Percentiles rank a stretch among this genome's conserved stretches.
These are phyloP conservation scores for Andrographis paniculata DNA, from an alignment of 305 asterid genomes.

Conservation along the genomic window DNA sequence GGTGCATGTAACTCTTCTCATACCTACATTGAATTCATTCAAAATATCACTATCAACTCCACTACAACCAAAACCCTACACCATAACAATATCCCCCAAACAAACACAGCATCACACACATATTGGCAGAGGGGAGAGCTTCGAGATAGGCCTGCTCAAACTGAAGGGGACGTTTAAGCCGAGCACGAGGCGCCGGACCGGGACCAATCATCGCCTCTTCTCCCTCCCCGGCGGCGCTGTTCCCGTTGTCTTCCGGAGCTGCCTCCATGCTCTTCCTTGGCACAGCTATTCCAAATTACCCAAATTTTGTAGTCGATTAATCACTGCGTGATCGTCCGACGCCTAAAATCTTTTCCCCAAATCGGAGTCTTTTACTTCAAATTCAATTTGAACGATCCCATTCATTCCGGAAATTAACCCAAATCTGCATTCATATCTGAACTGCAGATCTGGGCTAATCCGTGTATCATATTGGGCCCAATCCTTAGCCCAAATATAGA, in stretches of 20 bases:
- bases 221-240: constrained; percentile 32
- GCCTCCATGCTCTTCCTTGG: constrained; percentile 25
- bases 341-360: too few relatives aligned
- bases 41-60: constrained; percentile 10
- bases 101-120: constrained; percentile 31
- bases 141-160: constrained; percentile 91
- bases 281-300: neutral
- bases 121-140: constrained; percentile 88
- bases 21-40: constrained; percentile 51
- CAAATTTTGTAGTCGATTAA: too few relatives aligned
- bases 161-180: constrained; percentile 78
- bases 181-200: constrained; percentile 64
- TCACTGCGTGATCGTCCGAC: too few relatives aligned
- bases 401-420: too few relatives aligned
- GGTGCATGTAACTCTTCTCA: constrained; percentile 98
- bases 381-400: too few relatives aligned
- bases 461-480: too few relatives aligned
- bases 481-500: too few relatives aligned
- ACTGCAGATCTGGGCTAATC: too few relatives aligned
- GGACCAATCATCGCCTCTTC: constrained; percentile 67
- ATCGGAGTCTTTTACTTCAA: too few relatives aligned
- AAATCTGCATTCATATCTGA: too few relatives aligned
- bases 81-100: constrained; percentile 29
- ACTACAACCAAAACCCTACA: constrained; percentile 2
- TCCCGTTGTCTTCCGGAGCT: constrained; percentile 37